A percentile compares a stretch with the other conserved stretches of the same genome.
These are phyloP conservation scores for Suhomyces taliae DNA, from an alignment of 1,139 yeast genomes.

Conservation along the genomic window DNA sequence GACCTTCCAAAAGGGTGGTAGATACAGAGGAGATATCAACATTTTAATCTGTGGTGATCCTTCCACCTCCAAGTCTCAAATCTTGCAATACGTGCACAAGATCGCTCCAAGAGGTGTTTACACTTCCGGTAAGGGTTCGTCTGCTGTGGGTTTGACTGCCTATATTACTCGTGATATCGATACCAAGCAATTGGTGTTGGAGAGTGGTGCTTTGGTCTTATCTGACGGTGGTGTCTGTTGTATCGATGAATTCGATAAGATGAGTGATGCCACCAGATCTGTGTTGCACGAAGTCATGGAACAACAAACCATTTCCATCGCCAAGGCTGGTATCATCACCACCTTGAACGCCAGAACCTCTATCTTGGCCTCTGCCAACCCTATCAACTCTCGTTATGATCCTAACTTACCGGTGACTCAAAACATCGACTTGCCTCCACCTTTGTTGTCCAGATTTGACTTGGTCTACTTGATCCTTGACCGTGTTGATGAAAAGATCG, in stretches of 20 bases:
- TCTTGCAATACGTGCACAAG: slow-evolving; percentile 90
- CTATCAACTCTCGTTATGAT: slow-evolving; percentile 94
- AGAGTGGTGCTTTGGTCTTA: slow-evolving; percentile 92
- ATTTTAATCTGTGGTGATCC: slow-evolving; percentile 95
- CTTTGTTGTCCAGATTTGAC: slow-evolving; percentile 90
- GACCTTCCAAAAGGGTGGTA: slow-evolving; percentile 84
- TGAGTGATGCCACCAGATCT: slow-evolving; percentile 92
- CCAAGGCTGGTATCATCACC: slow-evolving; percentile 97
- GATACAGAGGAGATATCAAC: slow-evolving; percentile 94
- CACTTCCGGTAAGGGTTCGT: slow-evolving; percentile 97
- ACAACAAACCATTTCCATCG: slow-evolving; percentile 96
- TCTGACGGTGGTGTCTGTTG: slow-evolving; percentile 99
- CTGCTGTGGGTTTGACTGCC: slow-evolving; percentile 98
- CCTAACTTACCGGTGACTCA: slow-evolving; percentile 91
- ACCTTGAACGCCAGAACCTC: slow-evolving; percentile 96
- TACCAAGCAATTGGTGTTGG: slow-evolving; percentile 88
- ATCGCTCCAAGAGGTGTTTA: slow-evolving; percentile 98
- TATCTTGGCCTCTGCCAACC: slow-evolving; percentile 93
- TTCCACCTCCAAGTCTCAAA: slow-evolving; percentile 93
- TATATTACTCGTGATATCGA: slow-evolving; percentile 93
- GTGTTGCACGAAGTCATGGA: slow-evolving; percentile 99
- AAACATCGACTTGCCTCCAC: slow-evolving; percentile 95
- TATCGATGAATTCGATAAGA: slow-evolving; percentile 97
- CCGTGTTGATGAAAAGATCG: slow-evolving; percentile 83
- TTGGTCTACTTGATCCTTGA: slow-evolving; percentile 89